Evolutionary conservation across 352 stramenopile genomes (phyloP), one percentile per base, ranked within the genome.

Genomic region (Pythium insidiosum): DNA sequence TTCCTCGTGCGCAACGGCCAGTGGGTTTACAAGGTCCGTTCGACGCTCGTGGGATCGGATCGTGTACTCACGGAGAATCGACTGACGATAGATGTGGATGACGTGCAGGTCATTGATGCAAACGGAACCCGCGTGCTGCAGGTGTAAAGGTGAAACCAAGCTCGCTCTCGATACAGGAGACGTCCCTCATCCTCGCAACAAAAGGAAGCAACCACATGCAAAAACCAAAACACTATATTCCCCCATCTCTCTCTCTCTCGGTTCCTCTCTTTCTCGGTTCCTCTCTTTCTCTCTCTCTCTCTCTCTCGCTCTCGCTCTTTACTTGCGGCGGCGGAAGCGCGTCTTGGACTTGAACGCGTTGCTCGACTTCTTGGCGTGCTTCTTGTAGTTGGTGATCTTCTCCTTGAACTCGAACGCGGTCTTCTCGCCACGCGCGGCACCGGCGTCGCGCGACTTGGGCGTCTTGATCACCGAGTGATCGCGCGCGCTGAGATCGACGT

Each of bases 291-390:
- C 39, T 33, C 24, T 46, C 12, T 46, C 23, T 33, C 12, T 10
- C 6, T 10, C 6, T 36, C 12, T n/a, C 39, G 16, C 38, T 12
- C 22, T 53, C 51, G 57, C 36, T 39, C 43, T 66, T 58, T 75
- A 81, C 74, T 85, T 76, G 62, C 81, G 73, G 53, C 81, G 78
- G 44, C 85, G 86, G 77, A 84, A 96, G 43, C 84, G 83, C 39
- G 60, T 38, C 67, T 96, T 95, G 51, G 83, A 95, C 68, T 97
- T 97, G 64, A 97, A 97, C 30, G 78, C 66, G 43, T 65, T 75
- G 30, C 66, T 68, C 18, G 75, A 67, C 59, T 89, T 88, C 68
- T 96, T 96, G 21, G 80, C 77, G 47, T 94, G 73, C 61, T 91
- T 93, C 66, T 93, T 91, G 46, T 72, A 85, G 59, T 83, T 73